These are phyloP conservation scores for Trypanosoma brucei DNA, from an alignment of 208 protist genomes.

Conservation along the genomic window DNA sequence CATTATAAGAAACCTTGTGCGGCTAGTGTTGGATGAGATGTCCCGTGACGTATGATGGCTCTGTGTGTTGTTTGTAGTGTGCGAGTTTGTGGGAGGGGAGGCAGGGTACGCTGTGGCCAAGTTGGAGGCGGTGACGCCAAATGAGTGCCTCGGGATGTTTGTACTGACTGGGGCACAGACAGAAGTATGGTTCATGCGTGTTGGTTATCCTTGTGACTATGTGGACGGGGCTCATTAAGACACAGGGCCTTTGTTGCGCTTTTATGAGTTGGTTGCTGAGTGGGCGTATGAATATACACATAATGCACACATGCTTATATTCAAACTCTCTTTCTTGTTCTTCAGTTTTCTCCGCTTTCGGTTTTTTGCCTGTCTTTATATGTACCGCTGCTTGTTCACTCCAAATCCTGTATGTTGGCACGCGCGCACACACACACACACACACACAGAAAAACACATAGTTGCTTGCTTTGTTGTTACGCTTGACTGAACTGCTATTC, in stretches of 20 bases:
- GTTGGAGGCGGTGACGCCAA: too few species aligned
- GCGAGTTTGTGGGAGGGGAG: neutral
- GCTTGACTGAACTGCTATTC: neutral
- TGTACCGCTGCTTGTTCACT: neutral
- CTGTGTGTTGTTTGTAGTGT: neutral
- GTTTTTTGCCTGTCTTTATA: neutral
- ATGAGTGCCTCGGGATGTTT: neutral
- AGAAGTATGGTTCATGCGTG: too few species aligned
- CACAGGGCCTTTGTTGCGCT: too few species aligned
- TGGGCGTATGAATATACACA: too few species aligned
- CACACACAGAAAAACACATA: too few species aligned
- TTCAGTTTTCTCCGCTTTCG: neutral
- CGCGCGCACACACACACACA: too few species aligned
- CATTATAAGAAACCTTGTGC: constrained; percentile 80
- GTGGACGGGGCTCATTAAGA: too few species aligned
- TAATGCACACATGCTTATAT: too few species aligned
- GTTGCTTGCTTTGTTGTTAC: too few species aligned
- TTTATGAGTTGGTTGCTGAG: too few species aligned
- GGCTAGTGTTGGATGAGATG: constrained; percentile 68
- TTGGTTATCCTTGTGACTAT: too few species aligned
- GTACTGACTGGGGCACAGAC: neutral
- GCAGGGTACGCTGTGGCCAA: neutral
- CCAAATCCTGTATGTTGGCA: too few species aligned
- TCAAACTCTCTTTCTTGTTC: constrained; percentile 1
- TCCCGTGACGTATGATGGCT: neutral